Base-by-base conservation (phyloP, 1,284 basidiomycete species). In the Sporisorium reilianum region DNA sequence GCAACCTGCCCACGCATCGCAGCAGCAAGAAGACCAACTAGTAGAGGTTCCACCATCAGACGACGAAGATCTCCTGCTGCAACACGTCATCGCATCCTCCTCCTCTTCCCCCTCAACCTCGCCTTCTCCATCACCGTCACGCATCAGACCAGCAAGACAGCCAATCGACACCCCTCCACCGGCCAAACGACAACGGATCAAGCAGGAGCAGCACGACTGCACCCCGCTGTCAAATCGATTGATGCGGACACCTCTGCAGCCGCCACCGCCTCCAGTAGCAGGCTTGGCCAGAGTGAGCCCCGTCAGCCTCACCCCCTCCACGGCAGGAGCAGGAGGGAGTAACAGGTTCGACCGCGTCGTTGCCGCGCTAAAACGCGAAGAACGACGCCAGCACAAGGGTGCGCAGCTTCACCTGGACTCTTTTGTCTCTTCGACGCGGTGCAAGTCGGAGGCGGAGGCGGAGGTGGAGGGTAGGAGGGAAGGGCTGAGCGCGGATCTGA, bases 41-140 rank as follows among this genome's bases (percentile, higher is more conserved):
- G 10, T 23, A 34, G 60, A 67, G 32, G 64, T 67, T 0, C 61
- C 61, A 3, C 54, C 70, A 7, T 64, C 70, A 16, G 70, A 68
- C 34, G 66, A 69, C 40, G 65, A 69, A 40, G 71, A 74, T 10
- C 22, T 61, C 5, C 57, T 73, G 3, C 52, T 65, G 1, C 54
- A 71, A 16, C 26, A 20, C 6, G 44, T 49, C 12, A 23, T 60
- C 16, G 38, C 63, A 16, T 26, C 42, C 3, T 48, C 61, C 5
- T 55, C 48, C 6, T 34, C 49, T 1, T 34, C 45, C 5, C 22
- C 49, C 23, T 30, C 58, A 14, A 25, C 45, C n/a, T 58, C 55
- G n/a, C 34, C 62, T 5, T 44, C 52, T 12, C 44, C 52, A 14
- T 28, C 51, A 2, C 49, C 18, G 11, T n/a, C 18, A 14, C 51